These are phyloP conservation scores for Trichophaea hybrida DNA, from an alignment of 2,329 filamentous ascomycete genomes.

Conservation along the genomic window DNA sequence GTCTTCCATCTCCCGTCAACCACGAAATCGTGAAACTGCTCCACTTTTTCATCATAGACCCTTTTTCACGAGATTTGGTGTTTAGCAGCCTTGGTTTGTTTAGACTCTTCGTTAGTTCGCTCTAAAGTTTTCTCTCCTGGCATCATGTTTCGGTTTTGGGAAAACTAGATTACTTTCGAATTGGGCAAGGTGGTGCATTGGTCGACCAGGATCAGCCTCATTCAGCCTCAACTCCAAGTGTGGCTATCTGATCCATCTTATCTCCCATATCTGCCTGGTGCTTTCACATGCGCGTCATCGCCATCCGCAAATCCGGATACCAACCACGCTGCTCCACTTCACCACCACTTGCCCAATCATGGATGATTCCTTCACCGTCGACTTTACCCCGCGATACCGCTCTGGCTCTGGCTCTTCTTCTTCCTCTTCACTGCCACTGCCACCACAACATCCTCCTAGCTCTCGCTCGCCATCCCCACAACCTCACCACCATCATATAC, in stretches of 20 bases:
- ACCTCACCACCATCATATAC: not conserved
- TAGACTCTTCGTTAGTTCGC: no score
- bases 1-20: no score
- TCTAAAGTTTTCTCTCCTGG: no score
- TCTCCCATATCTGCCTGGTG: not conserved
- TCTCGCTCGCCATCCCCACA: not conserved
- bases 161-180: no score
- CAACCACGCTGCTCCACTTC: not conserved
- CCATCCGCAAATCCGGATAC: not conserved
- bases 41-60: no score
- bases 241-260: not conserved
- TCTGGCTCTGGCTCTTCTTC: not conserved
- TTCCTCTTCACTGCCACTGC: not conserved
- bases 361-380: not conserved
- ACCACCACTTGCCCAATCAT: not conserved
- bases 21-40: no score
- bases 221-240: not conserved
- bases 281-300: slow-evolving; percentile 1
- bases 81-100: no score
- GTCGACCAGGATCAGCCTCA: no score
- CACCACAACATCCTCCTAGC: not conserved
- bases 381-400: not conserved
- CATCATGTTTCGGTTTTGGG: no score
- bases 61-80: no score
- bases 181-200: no score